These are phyloP conservation scores for Saccharum spontaneum DNA, from an alignment of 176 grass and related monocot species.

Conservation along the genomic window DNA sequence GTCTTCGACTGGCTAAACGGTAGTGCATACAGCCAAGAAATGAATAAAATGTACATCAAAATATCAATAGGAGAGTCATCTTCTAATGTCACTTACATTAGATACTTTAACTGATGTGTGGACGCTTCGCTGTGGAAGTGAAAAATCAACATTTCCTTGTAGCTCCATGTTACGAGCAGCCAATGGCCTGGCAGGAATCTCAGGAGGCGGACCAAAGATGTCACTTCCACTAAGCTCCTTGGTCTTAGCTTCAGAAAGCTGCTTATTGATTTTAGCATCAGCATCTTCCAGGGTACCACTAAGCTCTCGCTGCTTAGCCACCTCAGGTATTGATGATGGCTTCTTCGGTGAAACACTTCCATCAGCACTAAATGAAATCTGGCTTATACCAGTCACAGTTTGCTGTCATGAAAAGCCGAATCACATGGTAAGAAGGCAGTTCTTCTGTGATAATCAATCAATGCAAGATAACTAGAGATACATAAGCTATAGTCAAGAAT, in stretches of 20 bases:
- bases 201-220: slow-evolving; percentile 85
- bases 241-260: slow-evolving; percentile 82
- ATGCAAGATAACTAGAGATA: background rate
- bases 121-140: slow-evolving; percentile 59
- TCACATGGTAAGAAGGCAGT: slow-evolving; percentile 31
- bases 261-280: slow-evolving; percentile 71
- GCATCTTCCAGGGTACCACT: slow-evolving; percentile 73
- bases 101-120: slow-evolving; percentile 91
- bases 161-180: slow-evolving; percentile 76
- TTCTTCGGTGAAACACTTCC: slow-evolving; percentile 89
- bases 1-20: background rate
- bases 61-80: background rate
- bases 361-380: slow-evolving; percentile 83
- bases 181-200: slow-evolving; percentile 58
- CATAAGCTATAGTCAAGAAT: background rate
- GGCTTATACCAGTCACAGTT: slow-evolving; percentile 77
- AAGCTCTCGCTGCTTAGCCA: slow-evolving; percentile 90
- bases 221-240: slow-evolving; percentile 83
- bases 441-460: background rate
- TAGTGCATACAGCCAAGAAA: background rate
- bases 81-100: slow-evolving; percentile 54
- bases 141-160: slow-evolving; percentile 76
- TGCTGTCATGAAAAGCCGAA: slow-evolving; percentile 49
- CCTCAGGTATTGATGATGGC: slow-evolving; percentile 71
- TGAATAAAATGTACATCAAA: background rate